Base-by-base conservation (phyloP, 2,329 filamentous ascomycete species). In the Colletotrichum kahawae region DNA sequence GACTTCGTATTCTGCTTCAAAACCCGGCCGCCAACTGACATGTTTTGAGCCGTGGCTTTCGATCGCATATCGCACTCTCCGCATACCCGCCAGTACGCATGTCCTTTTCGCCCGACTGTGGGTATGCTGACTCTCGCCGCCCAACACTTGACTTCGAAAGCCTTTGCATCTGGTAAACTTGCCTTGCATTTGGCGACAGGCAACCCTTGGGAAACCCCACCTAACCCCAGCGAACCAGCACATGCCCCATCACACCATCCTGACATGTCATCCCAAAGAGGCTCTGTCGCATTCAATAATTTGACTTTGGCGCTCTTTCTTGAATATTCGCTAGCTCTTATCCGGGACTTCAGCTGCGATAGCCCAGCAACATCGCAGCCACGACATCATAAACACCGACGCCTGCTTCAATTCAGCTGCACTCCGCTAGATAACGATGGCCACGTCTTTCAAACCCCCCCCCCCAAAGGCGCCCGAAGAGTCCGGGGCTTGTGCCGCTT, bases 221-320 rank as follows among this genome's bases (percentile, higher is more conserved):
- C 43, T 9, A 14, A 7, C n/a, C 13, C 6, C 24, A 43, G 70
- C 70, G 54, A 74, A 76, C 51, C 70, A 56, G 21, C 8, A 33
- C 7, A 18, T n/a, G 13, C 21, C 14, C 12, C 65, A 43, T 43
- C 48, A 70, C 70, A 76, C 74, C 70, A 24, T 24, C 48, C 31
- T 51, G n/a, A 16, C 21, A 16, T 48, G 5, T 16, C 54, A 43
- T 60, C 70, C 74, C 21, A 48, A 74, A 74, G 34, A 70, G 74
- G 70, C 65, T 74, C 65, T 70, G 51, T 66, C n/a, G 29, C 59
- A 74, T 74, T 57, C 36, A 56, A 70, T 74, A 74, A 29, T 66
- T 69, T 62, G 33, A 51, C 24, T 21, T 10, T 10, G 59, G 63
- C 43, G 69, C 72, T 72, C 51, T 34, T 29, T 66, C 16, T 13